These are phyloP conservation scores for Candida tropicalis DNA, from an alignment of 1,139 yeast genomes.

Conservation along the genomic window DNA sequence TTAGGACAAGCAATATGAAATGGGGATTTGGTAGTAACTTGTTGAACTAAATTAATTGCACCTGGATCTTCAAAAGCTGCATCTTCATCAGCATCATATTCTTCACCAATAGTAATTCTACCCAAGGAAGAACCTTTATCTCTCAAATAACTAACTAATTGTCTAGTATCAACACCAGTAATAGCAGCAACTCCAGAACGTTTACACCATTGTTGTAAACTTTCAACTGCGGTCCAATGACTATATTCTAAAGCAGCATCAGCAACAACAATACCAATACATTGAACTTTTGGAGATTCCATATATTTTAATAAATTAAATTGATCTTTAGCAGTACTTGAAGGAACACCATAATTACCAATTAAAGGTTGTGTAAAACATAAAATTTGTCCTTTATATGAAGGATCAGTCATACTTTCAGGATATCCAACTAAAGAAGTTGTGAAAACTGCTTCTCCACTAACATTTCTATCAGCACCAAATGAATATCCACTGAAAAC, in stretches of 20 bases:
- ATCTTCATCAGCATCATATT: conserved; percentile 87
- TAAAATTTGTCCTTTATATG: conserved; percentile 92
- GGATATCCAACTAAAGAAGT: conserved; percentile 98
- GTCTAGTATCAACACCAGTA: conserved; percentile 96
- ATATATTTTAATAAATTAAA: conserved; percentile 83
- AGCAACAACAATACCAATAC: conserved; percentile 94
- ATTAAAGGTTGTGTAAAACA: conserved; percentile 96
- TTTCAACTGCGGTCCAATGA: conserved; percentile 99
- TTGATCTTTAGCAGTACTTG: conserved; percentile 76
- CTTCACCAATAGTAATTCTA: conserved; percentile 85
- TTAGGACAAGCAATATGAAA: conserved; percentile 80
- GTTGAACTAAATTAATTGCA: conserved; percentile 83
- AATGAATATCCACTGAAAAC: conserved; percentile 90
- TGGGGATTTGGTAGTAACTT: conserved; percentile 94
- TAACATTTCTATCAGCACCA: conserved; percentile 88
- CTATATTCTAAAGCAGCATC: conserved; percentile 94
- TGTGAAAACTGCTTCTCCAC: conserved; percentile 97
- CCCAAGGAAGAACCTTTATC: conserved; percentile 96
- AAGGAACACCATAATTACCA: conserved; percentile 98
- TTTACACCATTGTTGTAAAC: conserved; percentile 92
- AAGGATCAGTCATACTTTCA: conserved; percentile 98
- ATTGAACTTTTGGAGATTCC: conserved; percentile 89
- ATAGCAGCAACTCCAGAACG: conserved; percentile 96
- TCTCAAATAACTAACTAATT: conserved; percentile 87
- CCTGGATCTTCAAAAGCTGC: conserved; percentile 96